phyloP scores from a whole-genome alignment of 2,329 filamentous ascomycete species.

The Emericellopsis atlantica region DNA sequence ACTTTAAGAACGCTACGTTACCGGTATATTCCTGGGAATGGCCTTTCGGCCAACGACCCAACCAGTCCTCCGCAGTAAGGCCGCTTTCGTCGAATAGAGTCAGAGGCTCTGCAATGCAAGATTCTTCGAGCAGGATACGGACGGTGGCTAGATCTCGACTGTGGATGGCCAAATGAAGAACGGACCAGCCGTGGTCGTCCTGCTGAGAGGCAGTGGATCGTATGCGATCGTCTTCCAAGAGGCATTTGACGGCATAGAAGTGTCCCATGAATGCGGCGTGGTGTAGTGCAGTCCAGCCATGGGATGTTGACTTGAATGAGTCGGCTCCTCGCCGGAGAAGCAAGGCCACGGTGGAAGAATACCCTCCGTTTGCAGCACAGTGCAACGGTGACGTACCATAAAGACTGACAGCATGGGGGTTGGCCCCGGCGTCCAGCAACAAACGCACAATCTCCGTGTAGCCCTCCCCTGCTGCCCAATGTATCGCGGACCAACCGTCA shows the following conservation, averaged over 20 bases:
- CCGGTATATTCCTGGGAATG: constrained; percentile 9
- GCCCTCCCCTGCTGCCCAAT: constrained; percentile 9
- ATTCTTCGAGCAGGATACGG: constrained; percentile 5
- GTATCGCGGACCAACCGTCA: constrained; percentile 8
- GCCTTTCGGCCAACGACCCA: constrained; percentile 6
- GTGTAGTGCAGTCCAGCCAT: constrained; percentile 8
- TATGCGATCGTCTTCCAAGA: constrained; percentile 9
- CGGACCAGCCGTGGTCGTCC: constrained; percentile 13
- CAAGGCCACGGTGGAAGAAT: constrained; percentile 4
- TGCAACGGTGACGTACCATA: constrained; percentile 9
- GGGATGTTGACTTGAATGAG: constrained; percentile 5
- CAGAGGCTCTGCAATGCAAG: constrained; percentile 6
- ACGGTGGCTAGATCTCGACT: constrained; percentile 9
- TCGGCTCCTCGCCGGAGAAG: constrained; percentile 4
- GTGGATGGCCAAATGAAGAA: constrained; percentile 11
- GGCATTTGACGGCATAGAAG: constrained; percentile 8
- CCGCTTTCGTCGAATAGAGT: constrained; percentile 8
- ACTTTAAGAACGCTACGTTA: constrained; percentile 13
- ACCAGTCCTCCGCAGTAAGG: constrained; percentile 12
- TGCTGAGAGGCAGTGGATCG: constrained; percentile 7
- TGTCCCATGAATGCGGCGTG: constrained; percentile 12
- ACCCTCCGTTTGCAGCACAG: constrained; percentile 8
- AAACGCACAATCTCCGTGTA: constrained; percentile 9
- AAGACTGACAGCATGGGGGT: constrained; percentile 6
- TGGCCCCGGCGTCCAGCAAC: constrained; percentile 8